Evolutionary conservation across 441 rosid genomes (phyloP), one percentile per base, ranked within the genome.

Genomic region (Gossypium trilobum): DNA sequence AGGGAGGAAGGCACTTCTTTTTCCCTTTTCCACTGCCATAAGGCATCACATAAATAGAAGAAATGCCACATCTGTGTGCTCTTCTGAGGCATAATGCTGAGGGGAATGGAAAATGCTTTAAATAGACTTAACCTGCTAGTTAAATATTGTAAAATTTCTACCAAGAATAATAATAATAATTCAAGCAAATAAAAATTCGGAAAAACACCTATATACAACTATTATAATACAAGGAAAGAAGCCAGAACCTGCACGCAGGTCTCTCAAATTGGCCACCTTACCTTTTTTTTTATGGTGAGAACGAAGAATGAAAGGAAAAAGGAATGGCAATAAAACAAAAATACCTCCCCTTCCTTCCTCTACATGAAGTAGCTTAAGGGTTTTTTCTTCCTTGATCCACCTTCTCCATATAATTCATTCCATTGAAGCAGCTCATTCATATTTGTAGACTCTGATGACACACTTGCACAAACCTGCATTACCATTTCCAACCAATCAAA

Each of bases 341-440:
- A 48, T 46, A 25, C 75, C 75, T 72, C 81, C 81, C 31, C 14
- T 10, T 25, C 75, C 61, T 78, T 22, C 17, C 54, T 78, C 91
- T 95, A 95, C 98, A 95, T 90, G 85, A 92, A 93, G 80, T 95
- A 95, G 83, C 98, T 95, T n/a, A 93, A 87, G 13, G 97, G 83
- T 29, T 68, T 83, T 87, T 82, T 93, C 89, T 93, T 95, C 78
- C 98, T 90, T 0, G 99, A 89, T 71, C 99, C 99, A 20, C 99
- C 99, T 84, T 95, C 99, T 33, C 99, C 99, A n/a, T 95, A 95
- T 44, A 95, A 72, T 48, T 95, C 98, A 54, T 95, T 95, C 99
- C 99, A 95, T 69, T 91, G 98, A 29, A 88, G 87, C 31, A 95
- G 91, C 82, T 95, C 98, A 39, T 84, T 95, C 97, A 93, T 95